Evolutionary conservation across 1,284 basidiomycete species (phyloP).

Genomic region (Ustilago esculenta): DNA sequence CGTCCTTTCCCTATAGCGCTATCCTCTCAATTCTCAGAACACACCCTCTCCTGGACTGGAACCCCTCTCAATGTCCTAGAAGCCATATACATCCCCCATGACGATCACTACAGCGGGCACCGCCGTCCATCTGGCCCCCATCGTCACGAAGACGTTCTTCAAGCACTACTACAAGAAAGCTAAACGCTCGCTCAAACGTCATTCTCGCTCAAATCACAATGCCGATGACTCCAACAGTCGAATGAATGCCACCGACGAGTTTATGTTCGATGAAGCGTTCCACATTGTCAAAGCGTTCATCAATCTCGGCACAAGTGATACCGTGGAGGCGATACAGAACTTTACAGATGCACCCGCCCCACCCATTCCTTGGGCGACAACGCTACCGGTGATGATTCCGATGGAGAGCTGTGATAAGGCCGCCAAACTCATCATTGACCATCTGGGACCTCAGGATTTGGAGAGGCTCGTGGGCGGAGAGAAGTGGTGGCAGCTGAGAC

Average conservation of each 20-base stretch:
- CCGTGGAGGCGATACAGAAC: constrained; percentile 64
- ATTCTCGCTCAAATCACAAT: constrained; percentile 1
- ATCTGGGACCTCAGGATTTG: constrained; percentile 83
- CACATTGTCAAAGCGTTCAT: constrained; percentile 54
- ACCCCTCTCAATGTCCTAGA: too few species aligned
- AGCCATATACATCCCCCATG: constrained; percentile 28
- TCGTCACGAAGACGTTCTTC: constrained; percentile 61
- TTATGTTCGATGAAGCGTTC: constrained; percentile 56
- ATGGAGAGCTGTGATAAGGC: constrained; percentile 78
- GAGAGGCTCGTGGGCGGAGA: constrained; percentile 83
- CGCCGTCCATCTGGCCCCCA: constrained; percentile 57
- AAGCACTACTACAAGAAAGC: constrained; percentile 59
- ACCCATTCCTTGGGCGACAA: constrained; percentile 78
- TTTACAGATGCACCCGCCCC: constrained; percentile 80
- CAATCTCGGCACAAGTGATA: constrained; percentile 61
- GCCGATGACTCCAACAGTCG: constrained; percentile 5
- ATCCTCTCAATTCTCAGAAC: too few species aligned
- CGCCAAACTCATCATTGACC: constrained; percentile 79
- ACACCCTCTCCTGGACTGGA: too few species aligned
- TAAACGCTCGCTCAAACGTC: constrained; percentile 32
- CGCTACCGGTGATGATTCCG: constrained; percentile 77
- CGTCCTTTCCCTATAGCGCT: too few species aligned
- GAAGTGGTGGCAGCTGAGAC: constrained; percentile 86
- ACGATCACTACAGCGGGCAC: constrained; percentile 58
- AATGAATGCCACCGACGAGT: constrained; percentile 43